A percentile compares a stretch with the other conserved stretches of the same genome.
phyloP scores from a whole-genome alignment of 2,329 filamentous ascomycete genomes.

The Penicillium concentricum region DNA sequence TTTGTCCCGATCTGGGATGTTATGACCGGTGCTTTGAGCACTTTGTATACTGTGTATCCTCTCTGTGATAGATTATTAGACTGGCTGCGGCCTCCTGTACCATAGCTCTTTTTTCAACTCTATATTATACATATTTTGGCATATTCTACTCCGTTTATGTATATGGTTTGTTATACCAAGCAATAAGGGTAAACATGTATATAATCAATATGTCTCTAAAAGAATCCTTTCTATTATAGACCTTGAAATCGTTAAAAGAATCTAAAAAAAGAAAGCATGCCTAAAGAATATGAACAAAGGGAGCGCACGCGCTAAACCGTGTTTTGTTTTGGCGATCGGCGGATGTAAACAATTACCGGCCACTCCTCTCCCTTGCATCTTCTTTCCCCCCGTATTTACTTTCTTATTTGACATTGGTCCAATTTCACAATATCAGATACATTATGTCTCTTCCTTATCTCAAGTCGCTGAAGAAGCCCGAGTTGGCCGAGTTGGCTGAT shows the following conservation, averaged over 20 bases:
- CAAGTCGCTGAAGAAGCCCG: slow-evolving; percentile 76
- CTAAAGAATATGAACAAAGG: slow-evolving; percentile 9
- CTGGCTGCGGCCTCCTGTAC: slow-evolving; percentile 18
- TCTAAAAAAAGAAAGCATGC: neutral
- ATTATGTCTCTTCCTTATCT: slow-evolving; percentile 74
- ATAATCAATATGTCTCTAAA: neutral
- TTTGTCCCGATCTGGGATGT: slow-evolving; percentile 10
- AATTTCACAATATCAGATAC: slow-evolving; percentile 10
- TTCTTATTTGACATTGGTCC: slow-evolving; percentile 17
- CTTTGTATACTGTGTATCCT: slow-evolving; percentile 16
- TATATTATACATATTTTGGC: neutral
- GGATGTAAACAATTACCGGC: slow-evolving; percentile 33
- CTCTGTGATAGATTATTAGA: slow-evolving; percentile 24
- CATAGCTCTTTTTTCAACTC: slow-evolving; percentile 12
- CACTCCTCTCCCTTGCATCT: slow-evolving; percentile 22
- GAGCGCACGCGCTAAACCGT: slow-evolving; percentile 23
- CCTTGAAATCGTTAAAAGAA: neutral
- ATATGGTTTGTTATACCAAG: neutral
- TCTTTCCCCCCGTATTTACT: slow-evolving; percentile 8
- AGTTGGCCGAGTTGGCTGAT: slow-evolving; percentile 72
- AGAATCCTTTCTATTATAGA: neutral
- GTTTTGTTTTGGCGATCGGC: slow-evolving; percentile 31
- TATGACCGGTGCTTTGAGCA: slow-evolving; percentile 9
- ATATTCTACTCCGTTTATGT: neutral
- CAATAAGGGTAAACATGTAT: neutral